A percentile compares a stretch with the other conserved stretches of the same genome.
Conservation (phyloP, 768 basidiomycete genomes). For the Collybia nuda region DNA sequence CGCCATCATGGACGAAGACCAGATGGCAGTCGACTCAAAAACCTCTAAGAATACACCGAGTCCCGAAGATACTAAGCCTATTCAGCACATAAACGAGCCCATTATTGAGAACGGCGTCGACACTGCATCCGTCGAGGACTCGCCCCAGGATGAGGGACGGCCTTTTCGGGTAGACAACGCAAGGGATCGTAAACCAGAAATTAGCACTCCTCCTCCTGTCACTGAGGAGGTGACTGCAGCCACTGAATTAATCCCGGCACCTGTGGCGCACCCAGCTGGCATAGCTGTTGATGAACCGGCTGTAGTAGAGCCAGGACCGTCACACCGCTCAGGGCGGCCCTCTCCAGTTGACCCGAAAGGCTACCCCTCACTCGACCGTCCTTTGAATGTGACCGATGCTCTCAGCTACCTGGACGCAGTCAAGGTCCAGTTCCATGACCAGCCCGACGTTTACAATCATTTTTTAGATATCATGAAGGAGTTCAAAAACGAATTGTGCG, state of each 20-base stretch:
- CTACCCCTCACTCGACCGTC: slow-evolving; percentile 45
- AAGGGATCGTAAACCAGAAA: background rate
- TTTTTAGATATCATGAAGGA: slow-evolving; percentile 99
- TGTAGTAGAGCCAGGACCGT: slow-evolving; percentile 8
- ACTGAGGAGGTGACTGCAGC: background rate
- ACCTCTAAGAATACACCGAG: background rate
- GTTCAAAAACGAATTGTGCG: slow-evolving; percentile 91
- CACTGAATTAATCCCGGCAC: slow-evolving; percentile 7
- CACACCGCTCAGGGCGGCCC: slow-evolving; percentile 4
- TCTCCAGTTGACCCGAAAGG: slow-evolving; percentile 28
- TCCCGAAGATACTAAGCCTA: too few species aligned
- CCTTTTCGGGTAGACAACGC: too few species aligned
- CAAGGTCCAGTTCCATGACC: slow-evolving; percentile 86
- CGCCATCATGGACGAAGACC: slow-evolving; percentile 20
- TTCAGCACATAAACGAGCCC: too few species aligned
- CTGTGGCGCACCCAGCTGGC: slow-evolving; percentile 4
- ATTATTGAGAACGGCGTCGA: too few species aligned
- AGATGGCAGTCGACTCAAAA: slow-evolving; percentile 11
- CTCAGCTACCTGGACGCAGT: slow-evolving; percentile 91
- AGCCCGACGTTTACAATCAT: slow-evolving; percentile 94
- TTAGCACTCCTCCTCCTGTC: background rate
- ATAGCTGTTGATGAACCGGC: slow-evolving; percentile 13
- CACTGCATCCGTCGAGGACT: too few species aligned
- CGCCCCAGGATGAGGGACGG: too few species aligned
- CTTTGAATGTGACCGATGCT: slow-evolving; percentile 91